Base-by-base conservation (phyloP, 768 basidiomycete genomes). In the Thelephora aurantiotincta region DNA sequence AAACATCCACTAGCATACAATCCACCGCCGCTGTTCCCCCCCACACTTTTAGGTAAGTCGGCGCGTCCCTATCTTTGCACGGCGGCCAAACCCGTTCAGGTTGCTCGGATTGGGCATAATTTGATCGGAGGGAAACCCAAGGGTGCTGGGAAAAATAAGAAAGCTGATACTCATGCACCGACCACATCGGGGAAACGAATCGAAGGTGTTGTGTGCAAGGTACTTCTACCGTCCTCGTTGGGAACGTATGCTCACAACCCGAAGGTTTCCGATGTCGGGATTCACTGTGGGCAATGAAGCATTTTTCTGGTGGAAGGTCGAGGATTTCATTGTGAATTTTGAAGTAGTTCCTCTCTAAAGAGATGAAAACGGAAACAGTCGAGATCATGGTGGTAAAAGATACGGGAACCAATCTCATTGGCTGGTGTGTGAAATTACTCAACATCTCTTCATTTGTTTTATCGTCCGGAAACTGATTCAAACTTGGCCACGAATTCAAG, bases 131-230 rank as follows among this genome's bases (percentile, higher is more conserved):
- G 56, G 45, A 57, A 56, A 14, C 48, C 63, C 14, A 72, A 63
- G 52, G 73, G 68, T 51, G 35, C 60, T 1, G 66, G 70, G 47
- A 80, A 73, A 53, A 58, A 58, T 12, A 66, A 68, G n/a, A 78
- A 75, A 56, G 62, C 71, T 45, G 49, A 48, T n/a, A 35, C 46
- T 9, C 49, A 55, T 34, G 16, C 11, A 22, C 38, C 16, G 11
- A 19, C 19, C 9, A 30, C 26, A 30, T 16, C 52, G 53, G 49
- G 51, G 58, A 51, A 53, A 68, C 12, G 66, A 1, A 60, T 70
- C 1, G 86, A 93, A 58, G 92, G 91, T 1, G 87, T 96, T 1
- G 80, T 96, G 2, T 94, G 90, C 63, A 85, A 86, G 65, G 88
- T 80, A 44, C 11, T 61, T 46, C 0, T 18, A 6, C 26, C 14